Evolutionary conservation across 805 yeast species (phyloP), one percentile per base, ranked within the genome.

Genomic region (Schwanniomyces vanrijiae): DNA sequence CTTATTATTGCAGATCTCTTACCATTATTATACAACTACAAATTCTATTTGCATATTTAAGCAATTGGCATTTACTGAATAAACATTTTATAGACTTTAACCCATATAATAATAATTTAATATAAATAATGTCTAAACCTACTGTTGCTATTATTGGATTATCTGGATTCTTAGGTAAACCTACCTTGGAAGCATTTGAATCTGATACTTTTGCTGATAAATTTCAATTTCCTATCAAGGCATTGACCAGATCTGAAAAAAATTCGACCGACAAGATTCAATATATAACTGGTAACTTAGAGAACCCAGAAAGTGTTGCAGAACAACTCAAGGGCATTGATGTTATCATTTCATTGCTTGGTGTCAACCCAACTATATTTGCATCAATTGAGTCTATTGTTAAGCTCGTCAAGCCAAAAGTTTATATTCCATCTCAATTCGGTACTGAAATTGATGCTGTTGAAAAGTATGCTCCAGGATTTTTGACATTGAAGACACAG

Each of bases 381-480:
- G 64, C 53, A 0, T 50, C 65, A n/a, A 48, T 75, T 28, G 78
- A 76, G 41, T 72, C 55, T 20, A 43, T 76, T 6, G 74, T 75
- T 2, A 58, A 60, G 8, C 62, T 56, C 25, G 70, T 68, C 43
- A 74, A 76, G 51, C 80, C 81, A 42, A 75, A 76, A 56, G 57
- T 80, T 28, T 82, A 72, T 64, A 75, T 82, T 52, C 85, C 86
- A 26, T 76, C 84, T 2, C 86, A 82, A 55, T 83, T 78, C 54
- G 90, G 88, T 35, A 55, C 69, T 19, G 81, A 80, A 45, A 42
- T 73, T 14, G 58, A 52, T 2, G 64, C 57, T 7, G 59, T 60
- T 18, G 54, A 54, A 3, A 48, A 53, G 18, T 34, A 44, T 19
- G 59, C 70, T 19, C 76, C 80, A 5, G 69, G 66, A 0, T 64